Evolutionary conservation across 164 flowering plant genomes (phyloP), one percentile per base, ranked within the genome.

Genomic region (Macadamia integrifolia): DNA sequence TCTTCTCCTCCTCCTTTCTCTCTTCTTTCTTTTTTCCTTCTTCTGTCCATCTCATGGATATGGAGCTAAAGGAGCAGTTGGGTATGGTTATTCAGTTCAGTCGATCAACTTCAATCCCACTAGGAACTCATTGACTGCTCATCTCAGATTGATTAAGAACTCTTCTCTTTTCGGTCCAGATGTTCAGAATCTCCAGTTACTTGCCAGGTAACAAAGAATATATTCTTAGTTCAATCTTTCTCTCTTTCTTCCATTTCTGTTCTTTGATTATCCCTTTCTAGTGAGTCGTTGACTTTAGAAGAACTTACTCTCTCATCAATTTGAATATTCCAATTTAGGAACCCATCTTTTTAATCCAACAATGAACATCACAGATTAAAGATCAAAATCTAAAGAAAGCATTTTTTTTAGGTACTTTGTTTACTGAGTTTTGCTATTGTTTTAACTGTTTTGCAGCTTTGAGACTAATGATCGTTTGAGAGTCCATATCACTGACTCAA

Each of bases 401-500:
- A 2, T 49, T 1, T 49, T 49, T 14, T 49, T 49, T 0, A 23
- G 2, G 53, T 10, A 8, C 14, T 49, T 23, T 49, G 3, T 8
- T 4, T 1, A 10, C 53, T 49, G 3, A 53, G 6, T 17, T 53
- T 53, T 53, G 13, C 6, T 53, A n/a, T 53, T 17, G 29, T 28
- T 59, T 68, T 4, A 11, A 29, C 48, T n/a, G 15, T 30, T 18
- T 43, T 57, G 40, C 87, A 87, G 96, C 58, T 82, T 79, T 55
- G 92, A 90, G 62, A 79, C 85, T 13, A 72, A 75, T 5, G 84
- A 83, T 4, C 79, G 85, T 35, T 61, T 88, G 65, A 69, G 93
- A 78, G 67, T 90, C n/a, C 67, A 60, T 23, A 80, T 90, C 61
- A 85, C 89, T 15, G 93, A 90, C 67, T 69, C 86, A 6, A 63